A percentile compares a stretch with the other conserved stretches of the same genome.
Evolutionary conservation across 805 yeast species (phyloP).

Genomic region (Cyberlindnera subsufficiens): DNA sequence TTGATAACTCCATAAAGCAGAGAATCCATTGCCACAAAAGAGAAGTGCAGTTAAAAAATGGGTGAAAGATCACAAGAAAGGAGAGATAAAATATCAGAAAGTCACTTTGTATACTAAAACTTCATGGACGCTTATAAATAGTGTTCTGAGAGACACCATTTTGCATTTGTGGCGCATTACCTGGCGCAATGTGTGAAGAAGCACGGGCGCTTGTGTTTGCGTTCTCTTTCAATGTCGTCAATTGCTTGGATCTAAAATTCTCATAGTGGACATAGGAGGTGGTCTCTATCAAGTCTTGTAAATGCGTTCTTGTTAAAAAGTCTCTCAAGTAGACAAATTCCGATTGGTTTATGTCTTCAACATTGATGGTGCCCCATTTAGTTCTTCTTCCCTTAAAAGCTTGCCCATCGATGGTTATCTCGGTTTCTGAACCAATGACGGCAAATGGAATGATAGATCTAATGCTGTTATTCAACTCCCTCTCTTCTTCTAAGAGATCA

Average conservation of each 20-base stretch:
- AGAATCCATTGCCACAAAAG: too few species aligned
- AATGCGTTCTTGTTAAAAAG: conserved; percentile 89
- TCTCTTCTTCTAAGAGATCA: conserved; percentile 64
- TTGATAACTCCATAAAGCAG: too few species aligned
- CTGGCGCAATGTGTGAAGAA: conserved; percentile 25
- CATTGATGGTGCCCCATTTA: conserved; percentile 89
- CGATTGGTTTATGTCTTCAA: conserved; percentile 92
- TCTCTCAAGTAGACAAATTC: conserved; percentile 93
- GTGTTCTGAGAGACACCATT: conserved; percentile 10
- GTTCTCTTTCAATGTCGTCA: conserved; percentile 88
- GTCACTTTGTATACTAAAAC: neutral
- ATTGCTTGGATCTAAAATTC: conserved; percentile 87
- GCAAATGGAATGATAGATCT: conserved; percentile 87
- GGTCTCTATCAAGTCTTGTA: conserved; percentile 92
- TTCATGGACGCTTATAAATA: conserved; percentile 18
- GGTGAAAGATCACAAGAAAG: neutral
- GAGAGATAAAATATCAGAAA: neutral
- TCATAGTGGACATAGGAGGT: conserved; percentile 88
- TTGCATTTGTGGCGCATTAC: conserved; percentile 7
- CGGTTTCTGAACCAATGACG: conserved; percentile 82
- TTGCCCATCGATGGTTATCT: conserved; percentile 71
- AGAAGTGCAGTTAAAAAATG: too few species aligned
- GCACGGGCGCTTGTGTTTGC: conserved; percentile 38
- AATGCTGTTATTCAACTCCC: conserved; percentile 67
- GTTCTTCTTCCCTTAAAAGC: conserved; percentile 86